Evolutionary conservation across 805 yeast genomes (phyloP).

Genomic region (Kluyveromyces aestuarii): DNA sequence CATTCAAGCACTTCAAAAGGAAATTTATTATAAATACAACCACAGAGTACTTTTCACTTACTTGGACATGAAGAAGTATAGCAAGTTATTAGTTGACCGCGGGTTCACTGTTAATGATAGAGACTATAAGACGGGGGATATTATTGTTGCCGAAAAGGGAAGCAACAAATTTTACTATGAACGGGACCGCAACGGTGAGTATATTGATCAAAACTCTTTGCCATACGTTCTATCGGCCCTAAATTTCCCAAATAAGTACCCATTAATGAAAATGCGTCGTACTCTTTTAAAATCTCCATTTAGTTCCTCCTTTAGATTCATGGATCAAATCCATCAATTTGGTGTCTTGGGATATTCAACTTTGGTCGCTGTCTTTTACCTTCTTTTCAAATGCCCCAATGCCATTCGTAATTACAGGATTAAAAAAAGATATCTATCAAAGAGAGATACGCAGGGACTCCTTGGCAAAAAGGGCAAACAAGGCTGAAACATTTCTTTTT

Average conservation of each 20-base stretch:
- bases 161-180: slow-evolving; percentile 30
- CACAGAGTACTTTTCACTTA: slow-evolving; percentile 38
- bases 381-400: slow-evolving; percentile 3
- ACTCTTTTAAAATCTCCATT: slow-evolving; percentile 39
- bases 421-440: slow-evolving; percentile 13
- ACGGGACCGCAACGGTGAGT: slow-evolving; percentile 29
- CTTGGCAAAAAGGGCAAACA: slow-evolving; percentile 6
- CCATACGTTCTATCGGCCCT: slow-evolving; percentile 29
- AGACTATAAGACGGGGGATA: slow-evolving; percentile 43
- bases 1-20: slow-evolving; percentile 39
- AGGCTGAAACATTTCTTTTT: not conserved
- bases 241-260: slow-evolving; percentile 24
- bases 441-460: slow-evolving; percentile 16
- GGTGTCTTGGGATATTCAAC: slow-evolving; percentile 37
- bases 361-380: slow-evolving; percentile 1
- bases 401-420: slow-evolving; percentile 5
- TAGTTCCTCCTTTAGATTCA: slow-evolving; percentile 28
- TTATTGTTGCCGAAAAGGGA: slow-evolving; percentile 39
- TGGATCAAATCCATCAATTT: slow-evolving; percentile 37
- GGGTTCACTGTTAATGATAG: slow-evolving; percentile 16
- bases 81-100: slow-evolving; percentile 19
- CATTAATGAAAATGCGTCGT: slow-evolving; percentile 9
- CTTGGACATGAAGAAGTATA: slow-evolving; percentile 38
- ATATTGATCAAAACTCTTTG: slow-evolving; percentile 28
- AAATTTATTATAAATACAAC: slow-evolving; percentile 38